Base-by-base conservation (phyloP, 495 filamentous ascomycete genomes). In the Pseudomonodictys pantanalensis region DNA sequence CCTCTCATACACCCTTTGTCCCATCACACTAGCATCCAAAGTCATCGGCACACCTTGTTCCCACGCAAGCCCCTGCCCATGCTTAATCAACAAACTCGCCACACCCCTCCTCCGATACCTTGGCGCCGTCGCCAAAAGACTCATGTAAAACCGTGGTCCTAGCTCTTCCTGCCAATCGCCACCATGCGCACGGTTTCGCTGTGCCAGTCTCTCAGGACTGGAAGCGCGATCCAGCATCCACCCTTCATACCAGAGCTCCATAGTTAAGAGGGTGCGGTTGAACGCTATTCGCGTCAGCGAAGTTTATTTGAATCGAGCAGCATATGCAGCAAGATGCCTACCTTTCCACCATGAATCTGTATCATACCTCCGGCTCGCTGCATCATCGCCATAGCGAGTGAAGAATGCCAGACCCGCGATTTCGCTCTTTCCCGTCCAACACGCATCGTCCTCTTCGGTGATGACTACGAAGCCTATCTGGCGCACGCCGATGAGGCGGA, bases 381-480 rank as follows among this genome's bases (percentile, higher is more conserved):
- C 35, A 49, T 60, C 57, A 17, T 47, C 18, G 11, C 62, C 62
- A 32, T 35, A 32, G 12, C 56, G 23, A n/a, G 42, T 25, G 15
- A 33, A 65, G 24, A 60, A 65, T 23, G 56, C 45, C 33, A 52
- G 57, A 8, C 62, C 56, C 7, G 43, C n/a, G n/a, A 65, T 30
- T 44, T 56, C 62, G 9, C 49, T 22, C 7, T 46, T 57, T 8
- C 56, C 56, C 7, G 12, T 60, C 57, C 62, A 65, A n/a, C 26
- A 35, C 2, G 38, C 28, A 30, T 60, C 62, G 7, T 42, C 45
- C 18, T 51, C 46, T 26, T 65, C 56, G 1, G 50, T 56, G 10
- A 52, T 47, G 2, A 33, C 33, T 7, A 65, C 62, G 43, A 66
- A 62, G n/a, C 58, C 58, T 26, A 58, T 52, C 15, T 29, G 43